Evolutionary conservation across 495 filamentous ascomycete genomes (phyloP).

Genomic region (Penicillium salamii): DNA sequence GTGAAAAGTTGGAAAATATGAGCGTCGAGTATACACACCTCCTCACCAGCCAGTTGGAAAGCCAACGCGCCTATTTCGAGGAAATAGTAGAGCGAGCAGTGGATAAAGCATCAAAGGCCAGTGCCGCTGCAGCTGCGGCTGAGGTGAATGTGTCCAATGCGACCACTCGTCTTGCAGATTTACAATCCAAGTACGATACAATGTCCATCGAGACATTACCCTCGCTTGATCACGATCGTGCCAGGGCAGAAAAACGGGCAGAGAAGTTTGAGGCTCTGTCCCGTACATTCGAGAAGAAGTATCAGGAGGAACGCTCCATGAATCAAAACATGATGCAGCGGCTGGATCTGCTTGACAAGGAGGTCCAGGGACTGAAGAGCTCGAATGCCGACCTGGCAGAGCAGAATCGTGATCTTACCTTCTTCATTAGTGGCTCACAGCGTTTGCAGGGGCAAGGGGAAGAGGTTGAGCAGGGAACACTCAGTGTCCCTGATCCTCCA

Average conservation of each 20-base stretch:
- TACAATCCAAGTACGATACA: conserved; percentile 54
- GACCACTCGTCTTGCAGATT: conserved; percentile 44
- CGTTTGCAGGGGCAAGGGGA: conserved; percentile 70
- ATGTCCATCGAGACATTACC: conserved; percentile 60
- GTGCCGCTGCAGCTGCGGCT: conserved; percentile 62
- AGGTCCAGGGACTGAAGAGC: conserved; percentile 51
- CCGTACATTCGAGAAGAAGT: conserved; percentile 68
- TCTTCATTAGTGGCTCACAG: conserved; percentile 82
- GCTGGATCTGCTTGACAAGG: conserved; percentile 62
- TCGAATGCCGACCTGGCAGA: conserved; percentile 68
- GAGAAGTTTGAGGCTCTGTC: conserved; percentile 73
- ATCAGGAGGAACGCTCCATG: conserved; percentile 85
- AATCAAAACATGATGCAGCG: conserved; percentile 73
- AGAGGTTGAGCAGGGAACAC: conserved; percentile 55
- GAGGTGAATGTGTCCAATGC: conserved; percentile 50
- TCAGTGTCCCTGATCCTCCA: conserved; percentile 50
- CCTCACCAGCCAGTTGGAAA: conserved; percentile 85
- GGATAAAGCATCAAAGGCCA: conserved; percentile 81
- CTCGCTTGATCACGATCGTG: conserved; percentile 64
- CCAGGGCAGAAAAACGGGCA: conserved; percentile 63
- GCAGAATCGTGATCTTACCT: conserved; percentile 84
- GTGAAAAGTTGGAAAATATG: conserved; percentile 89
- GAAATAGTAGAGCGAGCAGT: conserved; percentile 87
- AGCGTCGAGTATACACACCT: conserved; percentile 92
- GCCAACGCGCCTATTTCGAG: conserved; percentile 90